Evolutionary conservation across 2,329 filamentous ascomycete genomes (phyloP).

Genomic region (Fusarium secorum): DNA sequence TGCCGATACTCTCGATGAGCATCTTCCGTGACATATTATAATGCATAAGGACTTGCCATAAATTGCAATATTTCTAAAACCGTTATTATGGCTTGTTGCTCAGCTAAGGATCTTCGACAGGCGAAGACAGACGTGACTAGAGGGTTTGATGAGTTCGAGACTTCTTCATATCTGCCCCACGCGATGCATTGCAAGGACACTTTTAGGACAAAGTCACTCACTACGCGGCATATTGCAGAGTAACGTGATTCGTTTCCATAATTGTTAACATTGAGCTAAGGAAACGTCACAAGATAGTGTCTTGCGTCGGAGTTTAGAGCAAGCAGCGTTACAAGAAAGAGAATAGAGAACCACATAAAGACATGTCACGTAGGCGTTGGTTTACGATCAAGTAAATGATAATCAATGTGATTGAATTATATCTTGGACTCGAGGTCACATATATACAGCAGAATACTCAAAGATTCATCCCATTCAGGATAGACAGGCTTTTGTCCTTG

Average conservation of each 20-base stretch:
- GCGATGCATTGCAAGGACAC: rapidly evolving
- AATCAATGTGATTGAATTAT: constrained; percentile 16
- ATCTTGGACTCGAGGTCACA: constrained; percentile 36
- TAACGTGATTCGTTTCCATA: neutral
- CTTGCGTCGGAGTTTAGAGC: neutral
- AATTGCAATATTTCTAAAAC: neutral
- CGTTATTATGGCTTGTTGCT: too few species aligned
- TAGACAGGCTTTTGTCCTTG: constrained; percentile 22
- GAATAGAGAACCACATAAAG: neutral
- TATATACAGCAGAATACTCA: constrained; percentile 43
- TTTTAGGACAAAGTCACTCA: neutral
- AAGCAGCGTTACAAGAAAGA: neutral
- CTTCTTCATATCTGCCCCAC: too few species aligned
- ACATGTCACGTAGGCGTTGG: too few species aligned
- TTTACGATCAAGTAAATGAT: neutral
- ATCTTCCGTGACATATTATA: neutral
- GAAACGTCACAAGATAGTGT: neutral
- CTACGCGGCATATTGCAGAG: neutral
- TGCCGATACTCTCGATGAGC: neutral
- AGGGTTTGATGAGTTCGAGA: neutral
- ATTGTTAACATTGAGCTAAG: neutral
- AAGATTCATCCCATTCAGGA: constrained; percentile 28
- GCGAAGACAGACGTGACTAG: neutral
- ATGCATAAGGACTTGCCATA: too few species aligned
- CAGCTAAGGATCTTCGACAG: neutral